Base-by-base conservation (phyloP, 106 monocot species). In the Narthecium ossifragum region DNA sequence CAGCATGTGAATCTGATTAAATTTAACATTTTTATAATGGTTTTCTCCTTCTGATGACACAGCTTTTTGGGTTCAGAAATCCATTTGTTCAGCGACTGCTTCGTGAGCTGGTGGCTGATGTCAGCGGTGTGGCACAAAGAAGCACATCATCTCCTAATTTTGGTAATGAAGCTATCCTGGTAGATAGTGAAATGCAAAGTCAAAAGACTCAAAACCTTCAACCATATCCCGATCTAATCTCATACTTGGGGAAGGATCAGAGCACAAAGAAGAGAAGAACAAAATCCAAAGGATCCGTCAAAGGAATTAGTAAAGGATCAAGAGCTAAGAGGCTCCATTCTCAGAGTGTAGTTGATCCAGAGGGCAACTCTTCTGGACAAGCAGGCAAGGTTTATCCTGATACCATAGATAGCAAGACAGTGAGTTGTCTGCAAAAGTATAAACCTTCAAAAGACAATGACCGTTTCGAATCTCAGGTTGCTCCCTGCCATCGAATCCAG, bases 41-140 rank as follows among this genome's bases (percentile, higher is more conserved):
- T n/a, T n/a, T n/a, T n/a, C n/a, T n/a, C n/a, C 26, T 32, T 52
- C 54, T 34, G 10, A 59, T 61, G 24, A 28, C 26, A 56, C 91
- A 98, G 90, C 73, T 91, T 59, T 98, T 98, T 82, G 96, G 98
- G 28, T 91, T 98, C 59, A 91, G 66, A 78, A 91, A 82, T 73
- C 74, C 80, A 55, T 76, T 69, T 48, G 84, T 98, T 46, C 90
- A 87, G 71, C 69, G 90, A 46, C 67, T 98, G n/a, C 86, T 98
- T 46, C 83, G 90, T 53, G 86, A 91, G 52, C 75, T 98, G 65
- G 71, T 85, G 23, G 73, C 64, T 18, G 69, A 75, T 70, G 57
- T 68, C 37, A 74, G 73, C 63, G 76, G 60, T 66, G 40, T 40
- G 13, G 46, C 68, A 40, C 72, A 78, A 46, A 36, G 28, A 31